phyloP scores from a whole-genome alignment of 768 basidiomycete genomes.

The Naematelia encephala region DNA sequence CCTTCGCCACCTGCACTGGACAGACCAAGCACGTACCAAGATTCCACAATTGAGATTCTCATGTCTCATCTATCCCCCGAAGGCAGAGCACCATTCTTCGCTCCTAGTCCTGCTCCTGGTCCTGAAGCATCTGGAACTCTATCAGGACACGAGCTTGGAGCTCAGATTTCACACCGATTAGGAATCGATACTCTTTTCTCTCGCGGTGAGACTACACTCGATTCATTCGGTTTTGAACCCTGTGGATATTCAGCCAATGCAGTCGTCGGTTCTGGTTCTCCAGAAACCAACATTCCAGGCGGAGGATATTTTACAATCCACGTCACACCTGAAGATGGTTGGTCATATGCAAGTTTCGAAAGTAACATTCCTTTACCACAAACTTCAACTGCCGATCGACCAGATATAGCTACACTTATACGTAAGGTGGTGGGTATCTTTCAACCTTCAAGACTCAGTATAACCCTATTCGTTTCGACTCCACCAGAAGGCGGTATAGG shows the following conservation, averaged over 20 bases:
- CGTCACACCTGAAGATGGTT: conserved; percentile 95
- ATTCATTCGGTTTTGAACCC: conserved; percentile 88
- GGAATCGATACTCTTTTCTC: conserved; percentile 84
- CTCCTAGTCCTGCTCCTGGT: conserved; percentile 57
- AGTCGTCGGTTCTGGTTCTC: conserved; percentile 64
- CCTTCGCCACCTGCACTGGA: conserved; percentile 19
- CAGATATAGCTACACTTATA: conserved; percentile 75
- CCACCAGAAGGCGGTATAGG: conserved; percentile 18
- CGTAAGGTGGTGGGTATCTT: conserved; percentile 89
- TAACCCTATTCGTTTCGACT: conserved; percentile 80
- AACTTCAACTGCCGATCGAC: conserved; percentile 52
- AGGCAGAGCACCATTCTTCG: conserved; percentile 70
- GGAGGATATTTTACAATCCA: conserved; percentile 99
- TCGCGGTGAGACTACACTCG: conserved; percentile 70
- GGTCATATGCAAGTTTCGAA: conserved; percentile 98
- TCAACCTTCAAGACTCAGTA: conserved; percentile 74
- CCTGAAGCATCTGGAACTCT: conserved; percentile 5
- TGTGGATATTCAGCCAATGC: conserved; percentile 97
- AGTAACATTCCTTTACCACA: conserved; percentile 75
- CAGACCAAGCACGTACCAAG: conserved; percentile 53
- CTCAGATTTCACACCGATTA: conserved; percentile 62
- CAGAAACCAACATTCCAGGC: conserved; percentile 46
- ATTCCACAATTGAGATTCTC: conserved; percentile 96
- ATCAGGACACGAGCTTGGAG: conserved; percentile 56
- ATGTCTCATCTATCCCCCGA: conserved; percentile 83